Percentiles rank a stretch among this genome's conserved stretches.
Evolutionary conservation across 495 filamentous ascomycete species (phyloP).

Genomic region (Penicillium salamii): DNA sequence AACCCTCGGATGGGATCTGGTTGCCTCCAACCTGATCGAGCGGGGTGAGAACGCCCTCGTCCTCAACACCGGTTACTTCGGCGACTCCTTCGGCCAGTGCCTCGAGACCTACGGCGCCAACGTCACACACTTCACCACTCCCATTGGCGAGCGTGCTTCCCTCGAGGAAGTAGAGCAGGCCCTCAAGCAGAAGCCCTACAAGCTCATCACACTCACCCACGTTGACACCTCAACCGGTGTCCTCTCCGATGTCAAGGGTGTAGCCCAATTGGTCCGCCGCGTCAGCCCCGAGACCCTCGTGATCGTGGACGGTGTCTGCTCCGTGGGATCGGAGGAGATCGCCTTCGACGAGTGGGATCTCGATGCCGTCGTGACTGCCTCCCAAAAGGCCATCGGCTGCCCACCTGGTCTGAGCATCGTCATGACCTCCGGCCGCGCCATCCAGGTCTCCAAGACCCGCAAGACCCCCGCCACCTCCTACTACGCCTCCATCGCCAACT

Average conservation of each 20-base stretch:
- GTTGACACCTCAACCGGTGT: slow-evolving; percentile 97
- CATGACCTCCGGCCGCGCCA: slow-evolving; percentile 87
- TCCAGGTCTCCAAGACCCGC: slow-evolving; percentile 73
- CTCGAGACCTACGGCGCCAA: slow-evolving; percentile 86
- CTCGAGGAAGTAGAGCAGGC: slow-evolving; percentile 83
- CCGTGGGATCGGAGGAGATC: slow-evolving; percentile 93
- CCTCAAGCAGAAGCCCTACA: slow-evolving; percentile 84
- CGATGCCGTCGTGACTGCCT: slow-evolving; percentile 89
- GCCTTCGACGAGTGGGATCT: slow-evolving; percentile 92
- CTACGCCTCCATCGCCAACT: slow-evolving; percentile 95
- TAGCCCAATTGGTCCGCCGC: slow-evolving; percentile 76
- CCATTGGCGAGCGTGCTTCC: slow-evolving; percentile 85
- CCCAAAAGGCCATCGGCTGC: slow-evolving; percentile 94
- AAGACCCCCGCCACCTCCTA: slow-evolving; percentile 79
- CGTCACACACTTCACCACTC: slow-evolving; percentile 82
- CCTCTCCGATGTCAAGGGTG: slow-evolving; percentile 78
- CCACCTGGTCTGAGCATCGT: slow-evolving; percentile 91
- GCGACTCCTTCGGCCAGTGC: slow-evolving; percentile 90
- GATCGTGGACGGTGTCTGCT: slow-evolving; percentile 94
- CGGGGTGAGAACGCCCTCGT: slow-evolving; percentile 86
- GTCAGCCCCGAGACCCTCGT: slow-evolving; percentile 89
- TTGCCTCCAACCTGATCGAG: slow-evolving; percentile 87
- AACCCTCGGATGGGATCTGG: slow-evolving; percentile 93
- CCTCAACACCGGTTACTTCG: slow-evolving; percentile 95
- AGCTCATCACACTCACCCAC: slow-evolving; percentile 90